These are phyloP conservation scores for Starmerella stellata DNA, from an alignment of 805 yeast genomes.

Conservation along the genomic window DNA sequence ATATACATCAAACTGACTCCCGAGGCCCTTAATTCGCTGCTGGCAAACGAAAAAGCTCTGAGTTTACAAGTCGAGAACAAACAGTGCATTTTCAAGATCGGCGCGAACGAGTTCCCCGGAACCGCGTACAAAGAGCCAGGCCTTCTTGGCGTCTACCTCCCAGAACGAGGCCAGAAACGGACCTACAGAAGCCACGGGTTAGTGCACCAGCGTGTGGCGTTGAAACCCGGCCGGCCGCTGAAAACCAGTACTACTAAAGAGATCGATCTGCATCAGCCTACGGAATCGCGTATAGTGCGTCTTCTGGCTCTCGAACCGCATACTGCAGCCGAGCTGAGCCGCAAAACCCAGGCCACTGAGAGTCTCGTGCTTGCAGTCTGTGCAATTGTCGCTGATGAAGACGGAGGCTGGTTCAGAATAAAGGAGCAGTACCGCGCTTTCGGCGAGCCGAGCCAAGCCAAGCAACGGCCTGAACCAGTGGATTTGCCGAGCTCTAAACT, in stretches of 20 bases:
- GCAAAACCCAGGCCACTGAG: conserved; percentile 6
- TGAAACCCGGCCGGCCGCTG: conserved; percentile 6
- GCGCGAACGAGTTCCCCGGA: conserved; percentile 11
- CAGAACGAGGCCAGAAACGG: conserved; percentile 1
- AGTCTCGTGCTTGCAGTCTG: conserved; percentile 4
- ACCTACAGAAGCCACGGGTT: conserved; percentile 11
- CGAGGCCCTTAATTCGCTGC: conserved; percentile 7
- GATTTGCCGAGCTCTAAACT: neutral
- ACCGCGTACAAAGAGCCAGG: conserved; percentile 15
- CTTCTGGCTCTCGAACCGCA: conserved; percentile 6
- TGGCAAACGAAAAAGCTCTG: neutral
- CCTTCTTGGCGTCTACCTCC: conserved; percentile 10
- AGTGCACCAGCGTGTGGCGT: conserved; percentile 9
- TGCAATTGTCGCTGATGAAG: conserved; percentile 1
- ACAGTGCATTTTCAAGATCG: conserved; percentile 4
- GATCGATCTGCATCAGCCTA: conserved; percentile 5
- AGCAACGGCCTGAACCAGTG: neutral
- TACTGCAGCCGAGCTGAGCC: conserved; percentile 1
- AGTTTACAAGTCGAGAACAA: neutral
- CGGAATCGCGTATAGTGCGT: conserved; percentile 5
- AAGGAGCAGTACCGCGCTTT: neutral
- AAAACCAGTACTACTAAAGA: neutral
- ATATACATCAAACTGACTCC: conserved; percentile 14
- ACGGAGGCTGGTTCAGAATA: too few relatives aligned
- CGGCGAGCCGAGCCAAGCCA: neutral